Base-by-base conservation (phyloP, 176 grass and related monocot species). In the Chrysopogon serrulatus region DNA sequence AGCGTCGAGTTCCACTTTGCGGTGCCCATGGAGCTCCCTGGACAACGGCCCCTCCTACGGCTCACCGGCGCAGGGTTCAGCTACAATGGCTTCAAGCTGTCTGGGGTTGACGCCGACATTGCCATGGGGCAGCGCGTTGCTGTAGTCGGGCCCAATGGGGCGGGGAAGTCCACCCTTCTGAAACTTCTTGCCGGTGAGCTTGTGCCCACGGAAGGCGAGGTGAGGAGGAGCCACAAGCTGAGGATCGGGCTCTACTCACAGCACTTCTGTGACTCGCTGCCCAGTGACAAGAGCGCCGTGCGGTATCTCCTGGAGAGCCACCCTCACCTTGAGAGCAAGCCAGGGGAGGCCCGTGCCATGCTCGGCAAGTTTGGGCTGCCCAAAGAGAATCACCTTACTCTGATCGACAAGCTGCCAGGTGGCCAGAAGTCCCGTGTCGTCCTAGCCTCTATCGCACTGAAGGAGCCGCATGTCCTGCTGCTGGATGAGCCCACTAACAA, bases 341-440 rank as follows among this genome's bases (percentile, higher is more conserved):
- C 76, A 19, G 90, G 79, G 65, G 83, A 87, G n/a, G 90, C 88
- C 18, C 83, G 90, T 14, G 87, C 87, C 19, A 89, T 80, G 72
- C 85, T 92, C 54, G 87, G 90, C 10, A 92, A 89, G 41, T 92
- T 92, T 53, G 90, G 90, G n/a, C 66, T 92, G n/a, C 86, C 90
- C 4, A 89, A 87, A 28, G 83, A 92, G 68, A 92, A 89, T 40
- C 90, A 92, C 54, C 87, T 92, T 16, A 86, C 90, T 15, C 86
- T 83, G 37, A 88, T 92, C 12, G 86, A 74, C 10, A 86, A 92
- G 79, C 79, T 92, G 57, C 88, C 90, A 1, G 90, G 90, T 26
- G 86, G 90, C 8, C 90, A 92, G 82, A 92, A 92, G 45, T 35
- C 90, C 27, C 41, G 90, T 26, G 90, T 88, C 7, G 83, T 39